phyloP scores from a whole-genome alignment of 805 yeast species.

The Ogataea thermomethanolica region DNA sequence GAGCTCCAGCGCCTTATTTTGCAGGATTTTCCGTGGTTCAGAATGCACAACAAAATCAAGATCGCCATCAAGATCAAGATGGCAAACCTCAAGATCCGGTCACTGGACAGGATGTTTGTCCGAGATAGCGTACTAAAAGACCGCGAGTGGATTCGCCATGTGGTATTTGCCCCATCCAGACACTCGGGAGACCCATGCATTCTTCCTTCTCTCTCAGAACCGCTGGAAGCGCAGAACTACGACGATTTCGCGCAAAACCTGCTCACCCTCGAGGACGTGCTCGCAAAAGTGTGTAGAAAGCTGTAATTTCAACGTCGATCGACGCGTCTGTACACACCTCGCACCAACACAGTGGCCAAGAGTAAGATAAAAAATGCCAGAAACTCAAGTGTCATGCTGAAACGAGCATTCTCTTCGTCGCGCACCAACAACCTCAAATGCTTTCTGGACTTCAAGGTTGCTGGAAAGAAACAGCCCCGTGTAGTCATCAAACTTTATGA shows the following conservation, averaged over 20 bases:
- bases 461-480: constrained; percentile 49
- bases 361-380: constrained; percentile 1
- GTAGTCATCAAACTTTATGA: constrained; percentile 83
- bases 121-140: constrained; percentile 42
- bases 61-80: constrained; percentile 55
- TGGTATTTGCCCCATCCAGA: constrained; percentile 54
- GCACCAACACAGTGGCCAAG: neutral
- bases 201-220: constrained; percentile 59
- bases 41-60: constrained; percentile 52
- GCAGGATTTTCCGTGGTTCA: constrained; percentile 79
- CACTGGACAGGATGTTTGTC: constrained; percentile 54
- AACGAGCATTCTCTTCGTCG: constrained; percentile 51
- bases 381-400: constrained; percentile 12
- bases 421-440: constrained; percentile 47
- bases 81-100: constrained; percentile 49
- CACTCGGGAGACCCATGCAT: constrained; percentile 51
- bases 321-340: constrained; percentile 11
- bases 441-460: constrained; percentile 53
- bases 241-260: neutral
- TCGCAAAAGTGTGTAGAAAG: constrained; percentile 13
- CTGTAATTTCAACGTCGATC: constrained; percentile 2
- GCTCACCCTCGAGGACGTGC: constrained; percentile 7
- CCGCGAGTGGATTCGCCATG: constrained; percentile 61
- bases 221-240: constrained; percentile 35
- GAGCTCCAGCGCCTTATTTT: constrained; percentile 47